Evolutionary conservation across 768 basidiomycete species (phyloP), one percentile per base, ranked within the genome.

Genomic region (Mycena crocata): DNA sequence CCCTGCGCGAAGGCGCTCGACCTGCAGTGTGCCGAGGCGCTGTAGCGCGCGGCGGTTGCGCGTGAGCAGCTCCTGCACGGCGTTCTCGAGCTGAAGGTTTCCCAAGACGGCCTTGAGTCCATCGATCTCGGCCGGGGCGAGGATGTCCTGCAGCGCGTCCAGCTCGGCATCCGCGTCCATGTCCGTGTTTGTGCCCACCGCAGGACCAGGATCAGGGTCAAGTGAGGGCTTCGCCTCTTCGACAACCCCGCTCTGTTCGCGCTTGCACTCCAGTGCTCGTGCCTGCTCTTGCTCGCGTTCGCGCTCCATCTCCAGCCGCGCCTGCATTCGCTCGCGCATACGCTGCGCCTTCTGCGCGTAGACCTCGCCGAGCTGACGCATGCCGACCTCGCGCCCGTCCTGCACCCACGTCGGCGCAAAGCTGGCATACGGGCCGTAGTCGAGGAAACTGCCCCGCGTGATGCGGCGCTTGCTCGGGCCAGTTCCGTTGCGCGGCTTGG

Each of bases 341-440:
- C 82, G 81, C 67, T 84, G 80, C 45, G 86, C 83, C 68, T 84
- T 83, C 66, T 81, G 81, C 75, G 82, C 89, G 30, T 89, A 76
- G 14, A 89, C 77, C 74, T 92, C 86, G 17, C 87, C 89, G 61
- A 94, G 81, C 55, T 85, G 81, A 2, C 80, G 76, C 59, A 87
- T 83, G 5, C 93, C 93, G 8, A 94, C 79, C 71, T 92, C 87
- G 52, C 87, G 85, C n/a, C 89, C 89, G 64, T 92, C 90, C 68
- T 93, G 90, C 64, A 93, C 91, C 75, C 92, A 94, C 13, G 84
- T 80, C 1, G 93, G 93, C 0, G 93, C 93, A 77, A 95, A 95
- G 73, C 86, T 90, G 9, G 92, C 79, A 72, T 83, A 91, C 15
- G 84, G 83, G 0, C 93, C 94, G 72, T 95, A 95, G 76, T 95